phyloP scores from a whole-genome alignment of 805 yeast species.

The Yarrowia divulgata region DNA sequence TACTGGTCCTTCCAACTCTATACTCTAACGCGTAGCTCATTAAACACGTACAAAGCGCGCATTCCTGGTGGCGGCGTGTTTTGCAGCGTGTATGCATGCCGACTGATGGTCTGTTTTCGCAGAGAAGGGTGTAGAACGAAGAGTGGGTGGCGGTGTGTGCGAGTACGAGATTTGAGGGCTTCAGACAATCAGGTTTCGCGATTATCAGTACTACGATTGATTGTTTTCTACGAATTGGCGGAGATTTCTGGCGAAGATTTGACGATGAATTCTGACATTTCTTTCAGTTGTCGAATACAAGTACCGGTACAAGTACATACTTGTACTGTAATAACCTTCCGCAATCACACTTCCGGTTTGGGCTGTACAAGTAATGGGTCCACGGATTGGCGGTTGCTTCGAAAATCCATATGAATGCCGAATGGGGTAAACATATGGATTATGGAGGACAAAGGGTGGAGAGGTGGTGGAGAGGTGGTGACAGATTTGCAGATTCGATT shows the following conservation, averaged over 20 bases:
- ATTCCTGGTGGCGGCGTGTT: slow-evolving; percentile 39
- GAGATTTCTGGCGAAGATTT: no score
- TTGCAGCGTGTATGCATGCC: slow-evolving; percentile 27
- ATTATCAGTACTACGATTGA: no score
- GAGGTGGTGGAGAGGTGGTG: neutral
- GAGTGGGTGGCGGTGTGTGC: neutral
- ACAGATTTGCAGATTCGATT: no score
- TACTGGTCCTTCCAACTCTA: neutral
- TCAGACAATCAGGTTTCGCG: no score
- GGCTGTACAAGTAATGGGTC: slow-evolving; percentile 7
- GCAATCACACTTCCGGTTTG: slow-evolving; percentile 21
- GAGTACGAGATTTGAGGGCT: no score
- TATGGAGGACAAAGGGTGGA: neutral
- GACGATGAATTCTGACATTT: no score
- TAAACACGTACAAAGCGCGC: slow-evolving; percentile 32
- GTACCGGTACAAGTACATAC: no score
- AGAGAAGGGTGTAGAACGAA: neutral
- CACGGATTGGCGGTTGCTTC: neutral
- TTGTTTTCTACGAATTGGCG: no score
- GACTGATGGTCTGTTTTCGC: neutral
- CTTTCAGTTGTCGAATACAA: no score
- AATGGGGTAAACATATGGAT: slow-evolving; percentile 29
- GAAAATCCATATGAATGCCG: slow-evolving; percentile 3
- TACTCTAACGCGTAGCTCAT: slow-evolving; percentile 2
- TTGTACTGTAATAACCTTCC: no score